Percentiles rank a stretch among this genome's conserved stretches.
Conservation (phyloP, 805 yeast genomes). For the Candida arabinofermentans region DNA sequence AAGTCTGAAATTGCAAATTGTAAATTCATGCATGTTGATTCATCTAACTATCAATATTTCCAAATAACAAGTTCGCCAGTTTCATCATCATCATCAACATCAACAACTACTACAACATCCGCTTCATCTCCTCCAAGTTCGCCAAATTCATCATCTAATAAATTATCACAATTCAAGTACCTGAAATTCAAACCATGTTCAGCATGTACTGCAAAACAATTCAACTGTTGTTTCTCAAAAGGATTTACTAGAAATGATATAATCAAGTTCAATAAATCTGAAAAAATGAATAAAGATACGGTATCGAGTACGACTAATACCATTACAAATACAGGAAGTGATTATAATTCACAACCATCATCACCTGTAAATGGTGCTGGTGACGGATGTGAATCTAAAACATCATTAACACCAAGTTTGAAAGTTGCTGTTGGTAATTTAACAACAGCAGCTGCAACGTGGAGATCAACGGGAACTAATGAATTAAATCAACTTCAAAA, state of each 20-base stretch:
- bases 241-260: slow-evolving; percentile 66
- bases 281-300: slow-evolving; percentile 15
- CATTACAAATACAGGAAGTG: slow-evolving; percentile 1
- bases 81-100: background rate
- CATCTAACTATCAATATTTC: slow-evolving; percentile 26
- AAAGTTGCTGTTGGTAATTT: no score
- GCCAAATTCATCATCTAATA: slow-evolving; percentile 14
- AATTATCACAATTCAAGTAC: slow-evolving; percentile 23
- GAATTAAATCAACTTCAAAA: no score
- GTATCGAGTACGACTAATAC: background rate
- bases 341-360: no score
- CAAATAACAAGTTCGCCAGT: slow-evolving; percentile 20
- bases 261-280: slow-evolving; percentile 33
- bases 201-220: slow-evolving; percentile 45
- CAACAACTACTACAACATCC: background rate
- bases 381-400: no score
- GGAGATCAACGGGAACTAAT: no score
- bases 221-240: slow-evolving; percentile 53
- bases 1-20: slow-evolving; percentile 30
- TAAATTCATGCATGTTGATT: slow-evolving; percentile 22
- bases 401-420: no score
- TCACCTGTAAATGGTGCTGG: no score
- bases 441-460: no score
- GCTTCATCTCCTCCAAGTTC: slow-evolving; percentile 11
- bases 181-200: slow-evolving; percentile 52